These are phyloP conservation scores for Aristolochia fimbriata DNA, from an alignment of 164 flowering plant genomes.

Conservation along the genomic window DNA sequence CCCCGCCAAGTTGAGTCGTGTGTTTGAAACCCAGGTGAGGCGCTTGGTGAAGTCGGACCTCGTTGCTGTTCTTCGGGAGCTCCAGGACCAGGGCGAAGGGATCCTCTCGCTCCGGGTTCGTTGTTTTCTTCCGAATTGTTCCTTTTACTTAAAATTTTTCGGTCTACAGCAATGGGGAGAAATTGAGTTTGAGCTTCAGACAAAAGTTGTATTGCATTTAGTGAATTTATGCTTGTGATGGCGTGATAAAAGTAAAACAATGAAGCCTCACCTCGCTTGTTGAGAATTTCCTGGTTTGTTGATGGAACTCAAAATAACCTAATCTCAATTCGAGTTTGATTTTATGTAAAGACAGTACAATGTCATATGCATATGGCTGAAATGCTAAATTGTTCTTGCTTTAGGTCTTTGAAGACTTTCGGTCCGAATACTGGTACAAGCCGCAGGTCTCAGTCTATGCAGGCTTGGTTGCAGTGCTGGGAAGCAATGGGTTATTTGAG, in stretches of 20 bases:
- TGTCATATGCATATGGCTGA: too few species aligned
- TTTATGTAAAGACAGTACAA: too few species aligned
- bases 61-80: constrained; percentile 64
- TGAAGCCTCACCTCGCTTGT: too few species aligned
- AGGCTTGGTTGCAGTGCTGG: constrained; percentile 45
- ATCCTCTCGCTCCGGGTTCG: constrained; percentile 49
- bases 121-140: background rate
- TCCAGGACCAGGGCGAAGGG: constrained; percentile 58
- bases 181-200: too few species aligned
- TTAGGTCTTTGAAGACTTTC: constrained; percentile 61
- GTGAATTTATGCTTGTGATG: too few species aligned
- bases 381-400: background rate
- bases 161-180: too few species aligned
- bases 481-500: constrained; percentile 38
- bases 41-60: constrained; percentile 58
- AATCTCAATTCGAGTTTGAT: too few species aligned
- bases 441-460: constrained; percentile 48
- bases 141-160: background rate
- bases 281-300: too few species aligned
- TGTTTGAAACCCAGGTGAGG: constrained; percentile 27
- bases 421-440: constrained; percentile 66
- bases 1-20: constrained; percentile 16
- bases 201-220: too few species aligned
- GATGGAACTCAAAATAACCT: too few species aligned
- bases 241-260: too few species aligned